These are phyloP conservation scores for Vigna reflexopilosa DNA, from an alignment of 306 rosid species.

Conservation along the genomic window DNA sequence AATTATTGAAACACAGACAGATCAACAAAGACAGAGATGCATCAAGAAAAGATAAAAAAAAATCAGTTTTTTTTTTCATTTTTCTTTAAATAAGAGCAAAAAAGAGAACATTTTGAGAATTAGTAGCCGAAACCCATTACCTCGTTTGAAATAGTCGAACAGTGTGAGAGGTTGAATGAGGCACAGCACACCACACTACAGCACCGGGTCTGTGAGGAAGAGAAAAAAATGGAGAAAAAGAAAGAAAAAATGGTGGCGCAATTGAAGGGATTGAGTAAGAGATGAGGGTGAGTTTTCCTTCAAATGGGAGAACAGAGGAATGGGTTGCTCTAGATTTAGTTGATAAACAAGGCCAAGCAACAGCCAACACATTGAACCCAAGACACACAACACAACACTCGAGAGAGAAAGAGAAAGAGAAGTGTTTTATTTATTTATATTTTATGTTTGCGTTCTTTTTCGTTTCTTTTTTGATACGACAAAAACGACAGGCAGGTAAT, in stretches of 20 bases:
- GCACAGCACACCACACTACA: neutral
- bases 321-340: constrained; percentile 64
- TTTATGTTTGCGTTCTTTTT: constrained; percentile 26
- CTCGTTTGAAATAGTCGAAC: constrained; percentile 46
- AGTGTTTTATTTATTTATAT: constrained; percentile 29
- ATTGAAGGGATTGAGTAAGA: constrained; percentile 20
- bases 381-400: neutral
- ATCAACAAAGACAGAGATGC: constrained; percentile 44
- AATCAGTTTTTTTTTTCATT: neutral
- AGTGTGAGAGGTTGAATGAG: constrained; percentile 49
- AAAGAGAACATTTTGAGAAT: constrained; percentile 20
- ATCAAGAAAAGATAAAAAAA: constrained; percentile 15
- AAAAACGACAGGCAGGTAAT: constrained; percentile 60
- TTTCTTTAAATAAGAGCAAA: neutral
- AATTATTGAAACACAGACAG: constrained; percentile 41
- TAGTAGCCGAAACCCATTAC: constrained; percentile 37
- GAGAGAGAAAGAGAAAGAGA: constrained; percentile 30
- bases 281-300: constrained; percentile 24
- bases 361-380: neutral
- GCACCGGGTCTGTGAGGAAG: neutral
- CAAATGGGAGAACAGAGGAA: constrained; percentile 53
- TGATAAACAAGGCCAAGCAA: constrained; percentile 51
- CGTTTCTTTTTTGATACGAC: constrained; percentile 49
- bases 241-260: neutral
- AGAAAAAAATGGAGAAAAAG: neutral